Conservation (phyloP, 177 flowering plant species). For the Vitis hybrid region DNA sequence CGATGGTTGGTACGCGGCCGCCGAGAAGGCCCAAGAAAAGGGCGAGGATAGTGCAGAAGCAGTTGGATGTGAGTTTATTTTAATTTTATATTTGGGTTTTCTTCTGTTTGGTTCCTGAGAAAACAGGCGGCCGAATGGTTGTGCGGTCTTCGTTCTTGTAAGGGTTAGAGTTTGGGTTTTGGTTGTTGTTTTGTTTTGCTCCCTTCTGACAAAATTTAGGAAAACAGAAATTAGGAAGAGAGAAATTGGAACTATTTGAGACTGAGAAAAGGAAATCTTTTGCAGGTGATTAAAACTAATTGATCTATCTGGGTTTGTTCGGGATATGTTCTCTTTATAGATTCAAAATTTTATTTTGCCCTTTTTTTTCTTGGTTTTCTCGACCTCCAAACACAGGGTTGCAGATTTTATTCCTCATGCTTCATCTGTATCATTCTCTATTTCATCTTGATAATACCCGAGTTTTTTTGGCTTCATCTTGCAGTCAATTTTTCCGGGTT, state of each 20-base stretch:
- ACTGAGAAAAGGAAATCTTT: no score
- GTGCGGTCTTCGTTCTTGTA: no score
- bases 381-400: constrained; percentile 11
- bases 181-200: no score
- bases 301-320: no score
- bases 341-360: no score
- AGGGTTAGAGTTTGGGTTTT: no score
- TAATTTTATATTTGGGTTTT: not conserved
- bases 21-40: constrained; percentile 45
- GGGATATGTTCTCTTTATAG: no score
- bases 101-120: not conserved
- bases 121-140: no score
- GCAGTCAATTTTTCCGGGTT: constrained; percentile 30
- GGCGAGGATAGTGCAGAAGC: constrained; percentile 37
- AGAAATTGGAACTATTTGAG: no score
- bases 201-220: no score
- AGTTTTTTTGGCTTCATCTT: not conserved
- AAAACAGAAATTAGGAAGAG: no score
- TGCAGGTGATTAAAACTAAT: no score
- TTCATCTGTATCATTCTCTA: not conserved
- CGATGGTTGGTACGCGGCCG: constrained; percentile 39
- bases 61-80: constrained; percentile 32
- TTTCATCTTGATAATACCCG: not conserved
- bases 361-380: not conserved
- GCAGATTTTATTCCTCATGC: constrained; percentile 15